These are phyloP conservation scores for Climacium dendroides DNA, from an alignment of 225 moss, liverwort and hornwort genomes.

Conservation along the genomic window DNA sequence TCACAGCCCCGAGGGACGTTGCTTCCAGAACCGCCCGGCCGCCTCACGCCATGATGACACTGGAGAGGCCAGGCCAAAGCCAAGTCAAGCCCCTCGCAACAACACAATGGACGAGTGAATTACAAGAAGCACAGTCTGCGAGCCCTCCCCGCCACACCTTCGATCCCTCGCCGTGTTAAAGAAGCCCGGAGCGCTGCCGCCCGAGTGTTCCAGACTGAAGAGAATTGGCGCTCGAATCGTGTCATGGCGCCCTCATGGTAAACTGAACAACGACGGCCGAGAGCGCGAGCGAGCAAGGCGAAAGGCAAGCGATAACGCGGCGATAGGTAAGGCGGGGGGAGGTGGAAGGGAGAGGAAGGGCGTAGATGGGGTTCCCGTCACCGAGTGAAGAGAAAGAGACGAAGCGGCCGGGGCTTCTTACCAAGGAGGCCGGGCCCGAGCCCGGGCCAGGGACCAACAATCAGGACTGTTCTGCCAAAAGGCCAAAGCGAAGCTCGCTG, in stretches of 20 bases:
- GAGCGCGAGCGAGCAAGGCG: neutral
- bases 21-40: neutral
- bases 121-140: neutral
- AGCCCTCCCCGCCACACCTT: neutral
- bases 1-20: neutral
- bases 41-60: neutral
- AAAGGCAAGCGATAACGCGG: constrained; percentile 24
- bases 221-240: neutral
- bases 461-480: constrained; percentile 1
- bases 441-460: neutral
- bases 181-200: neutral
- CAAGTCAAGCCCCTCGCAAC: neutral
- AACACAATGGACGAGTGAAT: neutral
- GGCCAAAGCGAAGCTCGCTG: neutral
- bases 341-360: constrained; percentile 2
- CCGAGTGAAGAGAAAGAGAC: neutral
- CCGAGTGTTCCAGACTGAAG: neutral
- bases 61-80: neutral
- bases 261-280: neutral
- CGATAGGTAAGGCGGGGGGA: constrained; percentile 7
- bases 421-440: neutral
- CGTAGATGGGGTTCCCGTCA: constrained; percentile 16
- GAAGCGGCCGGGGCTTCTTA: neutral
- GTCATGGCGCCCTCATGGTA: neutral
- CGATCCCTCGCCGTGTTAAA: neutral